Percentiles rank a stretch among this genome's conserved stretches.
phyloP scores from a whole-genome alignment of 768 basidiomycete species.

The Leccinum arenicola region DNA sequence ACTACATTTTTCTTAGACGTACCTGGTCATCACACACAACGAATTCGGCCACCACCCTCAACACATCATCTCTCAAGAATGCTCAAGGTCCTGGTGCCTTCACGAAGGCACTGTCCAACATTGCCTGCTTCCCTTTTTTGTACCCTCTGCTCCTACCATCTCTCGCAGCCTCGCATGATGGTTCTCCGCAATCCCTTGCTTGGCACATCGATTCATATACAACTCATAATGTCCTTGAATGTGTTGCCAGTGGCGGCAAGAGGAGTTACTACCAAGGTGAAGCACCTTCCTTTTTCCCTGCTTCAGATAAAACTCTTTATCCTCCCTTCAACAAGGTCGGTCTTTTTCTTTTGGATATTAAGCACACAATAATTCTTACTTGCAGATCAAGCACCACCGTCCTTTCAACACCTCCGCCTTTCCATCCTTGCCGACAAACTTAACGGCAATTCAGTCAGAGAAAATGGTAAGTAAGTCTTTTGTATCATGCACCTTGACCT shows the following conservation, averaged over 20 bases:
- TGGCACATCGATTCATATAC: not conserved
- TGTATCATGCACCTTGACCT: not conserved
- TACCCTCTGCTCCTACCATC: not conserved
- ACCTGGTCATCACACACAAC: not conserved
- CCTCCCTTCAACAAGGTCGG: not conserved
- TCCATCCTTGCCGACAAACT: not conserved
- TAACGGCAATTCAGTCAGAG: not conserved
- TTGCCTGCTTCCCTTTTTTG: not conserved
- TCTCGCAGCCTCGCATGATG: not conserved
- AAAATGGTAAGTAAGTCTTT: not conserved
- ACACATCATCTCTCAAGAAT: not conserved
- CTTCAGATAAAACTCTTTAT: not conserved
- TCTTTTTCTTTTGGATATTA: not conserved
- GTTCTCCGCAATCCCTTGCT: not conserved
- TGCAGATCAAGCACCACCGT: not conserved
- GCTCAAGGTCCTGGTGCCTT: not conserved
- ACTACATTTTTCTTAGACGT: not conserved
- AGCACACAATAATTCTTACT: not conserved
- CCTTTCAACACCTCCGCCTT: not conserved
- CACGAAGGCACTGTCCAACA: not conserved
- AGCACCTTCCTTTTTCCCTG: not conserved
- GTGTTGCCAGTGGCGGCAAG: not conserved
- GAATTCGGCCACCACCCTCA: not conserved
- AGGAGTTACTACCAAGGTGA: not conserved
- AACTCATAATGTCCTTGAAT: not conserved